Evolutionary conservation across 1,284 basidiomycete species (phyloP), one percentile per base, ranked within the genome.

Genomic region (Ganoderma lucidum): DNA sequence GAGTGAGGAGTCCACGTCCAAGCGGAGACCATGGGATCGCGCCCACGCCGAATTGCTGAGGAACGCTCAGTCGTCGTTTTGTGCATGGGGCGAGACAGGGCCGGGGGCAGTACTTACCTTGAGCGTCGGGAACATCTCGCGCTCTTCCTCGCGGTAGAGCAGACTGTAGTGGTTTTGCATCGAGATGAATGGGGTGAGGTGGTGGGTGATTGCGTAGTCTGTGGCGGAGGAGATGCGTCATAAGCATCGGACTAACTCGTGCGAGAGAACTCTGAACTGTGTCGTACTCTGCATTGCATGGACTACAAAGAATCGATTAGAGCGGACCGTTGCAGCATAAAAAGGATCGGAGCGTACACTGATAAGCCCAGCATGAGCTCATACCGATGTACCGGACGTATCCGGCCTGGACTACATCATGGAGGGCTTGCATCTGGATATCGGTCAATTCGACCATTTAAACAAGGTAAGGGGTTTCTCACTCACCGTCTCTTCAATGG

Each of bases 91-190:
- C 30, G 5, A 19, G 9, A 56, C 10, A 32, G 4, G 15, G 3
- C 3, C 6, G 14, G 53, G 4, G 53, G 23, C 23, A 23, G 1
- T 55, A 37, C 56, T 39, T 17, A 78, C 78, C 75, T 78, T 77
- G n/a, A 80, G 74, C 0, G 77, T 76, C 14, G 85, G 85, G 65
- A 83, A 80, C 84, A 86, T 86, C 75, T 86, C 85, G 17, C 84
- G 77, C 73, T 85, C 84, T 71, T 85, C 84, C 72, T 87, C 85
- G 61, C 85, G 80, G 69, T 87, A 87, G 10, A 81, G 62, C 23
- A 81, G 70, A 32, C 70, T 80, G 71, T 83, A 78, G 63, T 81
- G 84, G 75, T 86, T 84, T 72, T 88, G 87, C 87, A 88, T 87
- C 17, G 82, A 82, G 76, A 86, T 83, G 78, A 86, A 86, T 1